A percentile compares a stretch with the other conserved stretches of the same genome.
Evolutionary conservation across 305 asterid genomes (phyloP).

Genomic region (Rubia balearica): DNA sequence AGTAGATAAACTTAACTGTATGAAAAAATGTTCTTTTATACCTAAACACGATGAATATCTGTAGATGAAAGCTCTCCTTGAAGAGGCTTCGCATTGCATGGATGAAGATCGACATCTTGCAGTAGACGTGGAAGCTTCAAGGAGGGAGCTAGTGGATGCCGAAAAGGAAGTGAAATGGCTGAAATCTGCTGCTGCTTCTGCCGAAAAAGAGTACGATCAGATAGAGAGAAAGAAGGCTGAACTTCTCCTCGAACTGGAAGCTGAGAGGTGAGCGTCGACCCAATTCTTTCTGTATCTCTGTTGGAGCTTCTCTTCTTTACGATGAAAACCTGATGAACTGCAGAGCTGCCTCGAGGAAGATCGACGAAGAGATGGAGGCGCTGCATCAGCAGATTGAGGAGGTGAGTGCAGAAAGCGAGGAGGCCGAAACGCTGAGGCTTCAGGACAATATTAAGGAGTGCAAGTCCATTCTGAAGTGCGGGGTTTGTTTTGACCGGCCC

Average conservation of each 20-base stretch:
- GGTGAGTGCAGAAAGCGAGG: constrained; percentile 68
- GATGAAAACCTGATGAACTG: background rate
- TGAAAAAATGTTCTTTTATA: constrained; percentile 3
- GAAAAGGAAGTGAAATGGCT: constrained; percentile 90
- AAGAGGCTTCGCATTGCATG: constrained; percentile 50
- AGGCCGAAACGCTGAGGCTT: constrained; percentile 76
- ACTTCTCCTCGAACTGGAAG: constrained; percentile 50
- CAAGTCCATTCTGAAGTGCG: constrained; percentile 90
- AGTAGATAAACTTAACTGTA: constrained; percentile 12
- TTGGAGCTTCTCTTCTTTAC: background rate
- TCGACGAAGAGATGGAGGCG: constrained; percentile 68
- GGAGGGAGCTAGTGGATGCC: constrained; percentile 76
- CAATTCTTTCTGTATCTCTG: background rate
- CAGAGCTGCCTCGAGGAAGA: constrained; percentile 72
- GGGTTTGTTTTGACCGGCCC: constrained; percentile 94
- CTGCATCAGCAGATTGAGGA: constrained; percentile 52
- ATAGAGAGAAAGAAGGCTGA: constrained; percentile 67
- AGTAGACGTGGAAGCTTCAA: constrained; percentile 51
- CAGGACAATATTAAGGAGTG: constrained; percentile 86
- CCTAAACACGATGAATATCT: constrained; percentile 19
- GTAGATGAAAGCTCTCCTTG: constrained; percentile 63
- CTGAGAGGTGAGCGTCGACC: constrained; percentile 52
- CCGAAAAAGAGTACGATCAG: constrained; percentile 90
- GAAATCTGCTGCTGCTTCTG: constrained; percentile 51
- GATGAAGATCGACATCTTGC: constrained; percentile 68